Evolutionary conservation across 163 green algal genomes (phyloP).

Genomic region (Scenedesmus sp.): DNA sequence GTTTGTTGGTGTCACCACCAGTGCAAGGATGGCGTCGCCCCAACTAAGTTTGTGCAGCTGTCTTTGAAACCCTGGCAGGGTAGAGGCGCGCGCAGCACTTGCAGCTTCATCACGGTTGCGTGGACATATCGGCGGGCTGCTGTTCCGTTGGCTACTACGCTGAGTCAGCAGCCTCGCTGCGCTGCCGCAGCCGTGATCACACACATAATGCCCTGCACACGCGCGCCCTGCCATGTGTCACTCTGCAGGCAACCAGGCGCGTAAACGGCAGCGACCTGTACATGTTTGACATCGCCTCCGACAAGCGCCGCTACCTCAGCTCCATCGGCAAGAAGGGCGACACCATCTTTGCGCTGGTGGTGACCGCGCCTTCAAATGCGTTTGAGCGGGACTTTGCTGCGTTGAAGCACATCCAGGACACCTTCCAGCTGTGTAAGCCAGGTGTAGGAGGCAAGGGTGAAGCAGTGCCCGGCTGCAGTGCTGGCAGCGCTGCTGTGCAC

Average conservation of each 20-base stretch:
- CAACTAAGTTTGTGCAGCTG: too few relatives aligned
- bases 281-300: constrained; percentile 39
- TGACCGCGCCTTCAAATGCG: constrained; percentile 17
- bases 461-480: background rate
- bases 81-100: too few relatives aligned
- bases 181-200: too few relatives aligned
- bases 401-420: constrained; percentile 53
- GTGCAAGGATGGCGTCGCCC: too few relatives aligned
- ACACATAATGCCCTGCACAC: background rate
- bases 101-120: too few relatives aligned
- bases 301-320: constrained; percentile 47
- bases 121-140: too few relatives aligned
- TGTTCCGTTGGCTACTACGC: too few relatives aligned
- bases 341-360: constrained; percentile 48
- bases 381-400: constrained; percentile 28
- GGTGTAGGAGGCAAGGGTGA: background rate
- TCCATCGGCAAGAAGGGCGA: constrained; percentile 47
- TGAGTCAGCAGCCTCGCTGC: too few relatives aligned
- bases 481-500: too few relatives aligned
- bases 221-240: background rate
- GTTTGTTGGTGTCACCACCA: too few relatives aligned
- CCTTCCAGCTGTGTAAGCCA: constrained; percentile 46
- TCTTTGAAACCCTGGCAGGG: too few relatives aligned
- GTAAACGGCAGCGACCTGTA: constrained; percentile 45
- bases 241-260: constrained; percentile 4